Conservation (phyloP, 768 basidiomycete species). For the Cystobasidiopsis lactophilus region DNA sequence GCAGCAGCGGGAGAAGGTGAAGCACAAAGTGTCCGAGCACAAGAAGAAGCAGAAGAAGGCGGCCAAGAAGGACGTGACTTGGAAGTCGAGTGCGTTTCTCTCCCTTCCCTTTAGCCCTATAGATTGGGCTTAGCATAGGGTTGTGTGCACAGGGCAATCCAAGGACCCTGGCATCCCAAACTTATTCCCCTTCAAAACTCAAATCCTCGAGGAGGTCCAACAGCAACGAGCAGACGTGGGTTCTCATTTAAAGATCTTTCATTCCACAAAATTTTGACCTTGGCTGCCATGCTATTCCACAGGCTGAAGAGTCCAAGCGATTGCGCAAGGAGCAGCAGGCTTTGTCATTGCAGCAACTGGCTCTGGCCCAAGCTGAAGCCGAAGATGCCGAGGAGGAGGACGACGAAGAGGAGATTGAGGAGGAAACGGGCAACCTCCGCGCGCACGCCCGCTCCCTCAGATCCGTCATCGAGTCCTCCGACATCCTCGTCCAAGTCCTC, state of each 20-base stretch:
- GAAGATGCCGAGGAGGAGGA: conserved; percentile 6
- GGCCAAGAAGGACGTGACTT: conserved; percentile 28
- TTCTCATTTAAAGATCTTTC: not conserved
- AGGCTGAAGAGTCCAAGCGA: conserved; percentile 14
- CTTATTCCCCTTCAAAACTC: conserved; percentile 29
- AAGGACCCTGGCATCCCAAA: conserved; percentile 30
- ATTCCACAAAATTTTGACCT: not conserved
- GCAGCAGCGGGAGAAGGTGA: conserved; percentile 14
- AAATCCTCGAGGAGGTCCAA: conserved; percentile 28
- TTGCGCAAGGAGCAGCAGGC: conserved; percentile 10
- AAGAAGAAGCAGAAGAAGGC: conserved; percentile 25
- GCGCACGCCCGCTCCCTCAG: conserved; percentile 32
- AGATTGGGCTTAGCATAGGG: not conserved
- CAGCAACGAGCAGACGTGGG: conserved; percentile 22
- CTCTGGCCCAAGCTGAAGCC: conserved; percentile 9
- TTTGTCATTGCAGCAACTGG: conserved; percentile 15
- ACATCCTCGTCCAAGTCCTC: conserved; percentile 58
- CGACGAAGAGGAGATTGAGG: conserved; percentile 4
- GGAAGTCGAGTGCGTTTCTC: conserved; percentile 26
- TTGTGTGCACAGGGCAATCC: conserved; percentile 23
- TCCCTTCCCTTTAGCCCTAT: not conserved
- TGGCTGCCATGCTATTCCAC: not conserved
- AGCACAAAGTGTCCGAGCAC: conserved; percentile 23
- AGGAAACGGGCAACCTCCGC: conserved; percentile 16
- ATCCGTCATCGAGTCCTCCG: conserved; percentile 81